Base-by-base conservation (phyloP, 106 monocot species). In the Dioscorea alata region DNA sequence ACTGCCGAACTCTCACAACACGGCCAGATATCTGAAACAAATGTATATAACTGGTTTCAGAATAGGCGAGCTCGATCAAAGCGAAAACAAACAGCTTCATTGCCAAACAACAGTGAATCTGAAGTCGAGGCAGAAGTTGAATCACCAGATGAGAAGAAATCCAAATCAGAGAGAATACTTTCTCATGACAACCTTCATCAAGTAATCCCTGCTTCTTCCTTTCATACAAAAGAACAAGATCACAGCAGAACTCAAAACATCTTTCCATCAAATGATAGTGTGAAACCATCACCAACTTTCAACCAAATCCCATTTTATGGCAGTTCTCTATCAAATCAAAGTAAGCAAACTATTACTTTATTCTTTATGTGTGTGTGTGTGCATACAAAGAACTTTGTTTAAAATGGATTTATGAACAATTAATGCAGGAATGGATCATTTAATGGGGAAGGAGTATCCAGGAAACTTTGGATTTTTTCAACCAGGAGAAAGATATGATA, bases 1-100 rank as follows among this genome's bases (percentile, higher is more conserved):
- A 54, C 54, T 19, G 7, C 19, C 0, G 54, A 54, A 19, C 54
- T 54, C 15, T 4, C 19, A 4, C 15, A 54, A 54, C 54, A 54
- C 18, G 54, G 54, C 54, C 15, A 54, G 15, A 54, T 54, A 4
- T 18, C 54, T 15, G 54, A 54, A 54, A 18, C 54, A 54, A 54
- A 54, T 54, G 54, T 54, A 8, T 54, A 54, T 14, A 54, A 54
- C 54, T 54, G 54, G 54, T 54, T 54, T 54, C 54, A 54, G 54
- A 54, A 54, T 54, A 54, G 19, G 19, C 15, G 54, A 19, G 54
- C 54, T 5, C 15, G 54, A 19, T 54, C 54, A 19, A 54, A 54
- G 4, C 54, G 54, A 54, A 54, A 54, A 14, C 54, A 54, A 19
- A 54, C 15, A 1, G 54, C 54, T 19, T 16, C 18, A 19, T 19